Base-by-base conservation (phyloP, 2,329 filamentous ascomycete genomes). In the Aspergillus eucalypticola region DNA sequence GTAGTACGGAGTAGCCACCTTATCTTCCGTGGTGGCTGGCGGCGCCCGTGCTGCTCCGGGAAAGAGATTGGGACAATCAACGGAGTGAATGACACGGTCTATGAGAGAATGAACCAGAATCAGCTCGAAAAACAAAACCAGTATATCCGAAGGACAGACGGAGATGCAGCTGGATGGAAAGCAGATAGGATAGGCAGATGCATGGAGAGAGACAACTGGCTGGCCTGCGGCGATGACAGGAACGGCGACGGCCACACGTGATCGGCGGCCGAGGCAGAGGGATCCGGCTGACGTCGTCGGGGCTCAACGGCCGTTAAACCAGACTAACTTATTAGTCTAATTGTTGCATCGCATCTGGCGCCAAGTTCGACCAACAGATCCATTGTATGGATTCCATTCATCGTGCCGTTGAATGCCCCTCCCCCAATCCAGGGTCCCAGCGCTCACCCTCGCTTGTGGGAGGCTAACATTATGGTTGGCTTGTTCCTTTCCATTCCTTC, bases 21-120 rank as follows among this genome's bases (percentile, higher is more conserved):
- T 58, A 58, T 54, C 56, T 44, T 48, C 8, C 50, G 49, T 46
- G 49, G 56, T 54, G 56, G 56, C 55, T 58, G 56, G 56, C 29
- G 23, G 42, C 32, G 42, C 44, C 27, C 54, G 27, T 56, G 27
- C 44, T 56, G 53, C 41, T 46, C 46, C n/a, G 46, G 46, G 27
- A 44, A 32, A 46, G 17, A 23, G 27, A 55, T 44, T 55, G 39
- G 21, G 23, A 42, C 23, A 17, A 46, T 41, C 8, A 44, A 32
- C 35, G 17, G 42, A 17, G 23, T 44, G 25, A 35, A 42, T n/a
- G 15, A 55, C 23, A 8, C n/a, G 7, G 53, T 32, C 42, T 44
- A 27, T 55, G 3, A 44, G 27, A n/a, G n/a, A 41, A 23, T 17
- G 39, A 42, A 17, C 10, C 23, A 39, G 44, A 1, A 21, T 23